These are phyloP conservation scores for Torrubiellomyces zombiae DNA, from an alignment of 2,329 filamentous ascomycete species.

Conservation along the genomic window DNA sequence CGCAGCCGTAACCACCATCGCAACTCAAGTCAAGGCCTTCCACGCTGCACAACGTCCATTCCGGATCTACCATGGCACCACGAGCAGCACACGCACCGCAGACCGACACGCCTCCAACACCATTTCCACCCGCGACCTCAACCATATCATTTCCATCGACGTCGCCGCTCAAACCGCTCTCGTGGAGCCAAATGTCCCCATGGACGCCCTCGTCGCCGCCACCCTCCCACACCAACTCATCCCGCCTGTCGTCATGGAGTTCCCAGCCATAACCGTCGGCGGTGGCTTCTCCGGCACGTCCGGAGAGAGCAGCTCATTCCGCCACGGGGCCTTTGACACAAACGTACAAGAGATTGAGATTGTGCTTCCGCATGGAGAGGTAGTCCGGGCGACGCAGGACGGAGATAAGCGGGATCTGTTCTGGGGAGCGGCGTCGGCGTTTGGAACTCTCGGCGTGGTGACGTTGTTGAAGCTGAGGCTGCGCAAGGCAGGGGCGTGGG, in stretches of 20 bases:
- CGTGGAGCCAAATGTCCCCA: slow-evolving; percentile 55
- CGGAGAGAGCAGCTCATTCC: slow-evolving; percentile 53
- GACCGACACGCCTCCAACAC: slow-evolving; percentile 32
- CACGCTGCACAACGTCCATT: slow-evolving; percentile 34
- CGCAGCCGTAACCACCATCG: slow-evolving; percentile 23
- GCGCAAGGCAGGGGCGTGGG: slow-evolving; percentile 34
- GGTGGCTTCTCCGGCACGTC: slow-evolving; percentile 51
- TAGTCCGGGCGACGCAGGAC: slow-evolving; percentile 35
- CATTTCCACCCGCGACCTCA: slow-evolving; percentile 50
- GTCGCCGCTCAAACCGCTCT: slow-evolving; percentile 33
- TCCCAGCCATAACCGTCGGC: slow-evolving; percentile 55
- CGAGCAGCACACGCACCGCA: slow-evolving; percentile 54
- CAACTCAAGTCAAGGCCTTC: slow-evolving; percentile 26
- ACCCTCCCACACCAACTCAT: slow-evolving; percentile 39
- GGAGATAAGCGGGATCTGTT: slow-evolving; percentile 45
- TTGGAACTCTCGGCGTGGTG: slow-evolving; percentile 51
- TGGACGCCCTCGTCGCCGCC: slow-evolving; percentile 45
- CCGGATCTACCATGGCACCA: slow-evolving; percentile 62
- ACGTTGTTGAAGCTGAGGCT: slow-evolving; percentile 46
- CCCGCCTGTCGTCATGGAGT: slow-evolving; percentile 54
- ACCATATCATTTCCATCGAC: slow-evolving; percentile 46
- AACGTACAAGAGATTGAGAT: slow-evolving; percentile 48
- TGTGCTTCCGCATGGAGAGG: slow-evolving; percentile 42
- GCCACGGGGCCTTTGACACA: slow-evolving; percentile 47
- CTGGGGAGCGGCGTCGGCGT: slow-evolving; percentile 44